Evolutionary conservation across 2,329 filamentous ascomycete species (phyloP), one percentile per base, ranked within the genome.

Genomic region (Colletotrichum tanaceti): DNA sequence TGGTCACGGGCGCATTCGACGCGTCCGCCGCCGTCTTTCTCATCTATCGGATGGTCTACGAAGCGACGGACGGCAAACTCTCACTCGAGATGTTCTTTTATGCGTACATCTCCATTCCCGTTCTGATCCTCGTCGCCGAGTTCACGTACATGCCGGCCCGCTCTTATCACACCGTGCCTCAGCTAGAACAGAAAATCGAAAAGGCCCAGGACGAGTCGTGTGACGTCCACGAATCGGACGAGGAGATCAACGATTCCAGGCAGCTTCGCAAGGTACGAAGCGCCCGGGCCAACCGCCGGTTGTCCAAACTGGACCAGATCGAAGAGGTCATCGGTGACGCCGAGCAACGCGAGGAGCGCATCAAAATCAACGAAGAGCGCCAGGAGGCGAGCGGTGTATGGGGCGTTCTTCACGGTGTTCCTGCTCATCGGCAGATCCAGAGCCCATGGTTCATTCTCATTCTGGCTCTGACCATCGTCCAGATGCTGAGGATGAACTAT

Each of bases 1-100:
- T 93, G 41, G 81, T 97, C 59, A 95, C 92, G 0, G 93, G 93
- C 5, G 92, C 92, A 4, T 97, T 96, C 76, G 93, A 97, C 77
- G 90, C 92, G 0, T 94, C 92, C 1, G 93, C 91, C 72, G 92
- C 92, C 7, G 79, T 95, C 4, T 95, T 94, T 73, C 84, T 94
- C 24, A 75, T 92, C 39, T 94, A 94, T 79, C 88, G 91, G 32
- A 79, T 94, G 47, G 77, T 91, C 24, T 94, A 91, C 75, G 86
- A 92, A 73, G 83, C 82, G 62, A 89, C 85, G 0, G 73, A 71
- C 0, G 80, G 81, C 6, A 54, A 71, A 2, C 76, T 83, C 46
- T 74, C 76, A 0, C 79, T 79, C 0, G 75, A 76, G 9, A 75
- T 73, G 22, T 84, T 84, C 74, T 84, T 84, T 72, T 81, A 79